A percentile compares a stretch with the other conserved stretches of the same genome.
These are phyloP conservation scores for Aurantiochytrium sp. DNA, from an alignment of 108 stramenopile genomes.

Conservation along the genomic window DNA sequence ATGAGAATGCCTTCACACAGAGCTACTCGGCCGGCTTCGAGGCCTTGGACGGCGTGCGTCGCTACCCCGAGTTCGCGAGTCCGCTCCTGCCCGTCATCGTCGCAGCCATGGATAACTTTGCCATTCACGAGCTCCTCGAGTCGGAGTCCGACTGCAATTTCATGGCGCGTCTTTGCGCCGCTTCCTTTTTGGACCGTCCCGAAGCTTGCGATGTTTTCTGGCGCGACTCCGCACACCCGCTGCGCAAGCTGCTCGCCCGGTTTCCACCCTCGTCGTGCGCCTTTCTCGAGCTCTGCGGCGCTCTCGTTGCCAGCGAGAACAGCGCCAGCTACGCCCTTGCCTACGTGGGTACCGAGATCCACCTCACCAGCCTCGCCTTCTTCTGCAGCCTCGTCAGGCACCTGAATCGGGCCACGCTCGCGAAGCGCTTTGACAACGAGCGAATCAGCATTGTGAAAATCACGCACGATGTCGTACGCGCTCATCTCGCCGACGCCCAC, in stretches of 20 bases:
- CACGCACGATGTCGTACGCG: neutral
- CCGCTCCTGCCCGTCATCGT: neutral
- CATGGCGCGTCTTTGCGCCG: neutral
- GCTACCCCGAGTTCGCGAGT: neutral
- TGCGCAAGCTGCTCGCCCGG: neutral
- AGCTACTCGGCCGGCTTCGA: neutral
- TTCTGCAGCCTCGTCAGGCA: neutral
- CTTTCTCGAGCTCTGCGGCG: slow-evolving; percentile 10
- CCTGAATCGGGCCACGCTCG: neutral
- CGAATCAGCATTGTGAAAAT: neutral
- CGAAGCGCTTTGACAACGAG: neutral
- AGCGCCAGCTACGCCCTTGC: neutral
- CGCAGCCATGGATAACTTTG: neutral
- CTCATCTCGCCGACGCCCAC: neutral
- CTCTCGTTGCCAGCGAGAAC: neutral
- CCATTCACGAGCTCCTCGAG: neutral
- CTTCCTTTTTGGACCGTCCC: neutral
- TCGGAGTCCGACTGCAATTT: neutral
- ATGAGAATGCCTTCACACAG: neutral
- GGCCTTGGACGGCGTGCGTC: neutral
- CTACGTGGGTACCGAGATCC: neutral
- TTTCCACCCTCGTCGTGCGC: neutral
- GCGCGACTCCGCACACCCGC: neutral
- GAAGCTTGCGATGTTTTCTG: slow-evolving; percentile 1
- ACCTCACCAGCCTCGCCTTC: neutral